These are phyloP conservation scores for Erodium maritimum DNA, from an alignment of 345 rosid species.

Conservation along the genomic window DNA sequence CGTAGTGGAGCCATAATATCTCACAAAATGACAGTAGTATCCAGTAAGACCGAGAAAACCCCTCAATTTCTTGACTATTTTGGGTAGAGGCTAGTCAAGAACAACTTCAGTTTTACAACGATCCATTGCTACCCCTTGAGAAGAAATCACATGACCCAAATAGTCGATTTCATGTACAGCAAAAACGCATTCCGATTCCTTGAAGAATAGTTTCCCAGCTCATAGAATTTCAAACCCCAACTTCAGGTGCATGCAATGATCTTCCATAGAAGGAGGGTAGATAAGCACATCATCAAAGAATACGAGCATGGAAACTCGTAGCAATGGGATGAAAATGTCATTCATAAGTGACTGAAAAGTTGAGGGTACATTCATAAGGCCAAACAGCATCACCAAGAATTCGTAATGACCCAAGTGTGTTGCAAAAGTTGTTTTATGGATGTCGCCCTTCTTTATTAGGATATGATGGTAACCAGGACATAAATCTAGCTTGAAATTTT, in stretches of 20 bases:
- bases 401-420: no score
- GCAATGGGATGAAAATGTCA: no score
- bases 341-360: no score
- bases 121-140: no score
- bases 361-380: no score
- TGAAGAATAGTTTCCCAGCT: neutral
- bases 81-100: neutral
- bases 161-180: no score
- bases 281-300: neutral
- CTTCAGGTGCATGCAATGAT: neutral
- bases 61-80: neutral
- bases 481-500: neutral
- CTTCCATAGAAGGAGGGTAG: neutral
- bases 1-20: no score
- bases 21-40: no score
- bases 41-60: neutral
- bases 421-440: no score
- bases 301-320: neutral
- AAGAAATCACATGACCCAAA: neutral
- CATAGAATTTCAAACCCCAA: neutral
- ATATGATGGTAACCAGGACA: neutral
- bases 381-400: no score
- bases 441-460: accelerated
- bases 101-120: neutral
- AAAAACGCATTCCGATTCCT: neutral